Evolutionary conservation across 116 monocot genomes (phyloP), one percentile per base, ranked within the genome.

Genomic region (Zostera marina): DNA sequence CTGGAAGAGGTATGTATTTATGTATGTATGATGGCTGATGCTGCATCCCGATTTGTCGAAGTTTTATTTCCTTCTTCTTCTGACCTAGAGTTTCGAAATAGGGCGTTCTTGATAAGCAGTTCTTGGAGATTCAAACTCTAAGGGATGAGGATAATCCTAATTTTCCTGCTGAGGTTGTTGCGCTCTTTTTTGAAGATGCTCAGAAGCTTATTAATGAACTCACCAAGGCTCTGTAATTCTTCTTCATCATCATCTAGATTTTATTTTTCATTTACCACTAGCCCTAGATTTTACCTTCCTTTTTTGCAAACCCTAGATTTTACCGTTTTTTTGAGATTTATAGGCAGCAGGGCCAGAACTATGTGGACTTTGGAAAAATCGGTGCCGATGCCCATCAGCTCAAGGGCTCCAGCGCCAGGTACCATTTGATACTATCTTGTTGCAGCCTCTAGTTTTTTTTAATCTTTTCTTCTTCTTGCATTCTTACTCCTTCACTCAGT

Each of bases 21-120:
- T 0, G 32, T 32, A 1, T 32, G 32, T n/a, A 32, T 32, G 32
- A 15, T 13, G 15, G 8, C n/a, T n/a, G n/a, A n/a, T n/a, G n/a
- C n/a, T n/a, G n/a, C n/a, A 17, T 16, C n/a, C 32, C 32, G 32
- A 5, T 32, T 32, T 20, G 15, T 51, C 20, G n/a, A n/a, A n/a
- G n/a, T n/a, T n/a, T 51, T n/a, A n/a, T n/a, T n/a, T n/a, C n/a
- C n/a, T 8, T 21, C 49, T 51, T 19, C n/a, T 16, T 19, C 19
- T 48, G n/a, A 48, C 19, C 20, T 51, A 19, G 49, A 8, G 5
- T 51, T 51, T 3, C 20, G 19, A 47, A 14, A 40, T n/a, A 81
- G 81, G 76, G 81, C 20, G 47, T 66, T 63, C 60, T 81, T 42
- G 72, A 81, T 47, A 49, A 61, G 7, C 81, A 81, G 52, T 81